Base-by-base conservation (phyloP, 495 filamentous ascomycete genomes). In the Xylaria sp. region DNA sequence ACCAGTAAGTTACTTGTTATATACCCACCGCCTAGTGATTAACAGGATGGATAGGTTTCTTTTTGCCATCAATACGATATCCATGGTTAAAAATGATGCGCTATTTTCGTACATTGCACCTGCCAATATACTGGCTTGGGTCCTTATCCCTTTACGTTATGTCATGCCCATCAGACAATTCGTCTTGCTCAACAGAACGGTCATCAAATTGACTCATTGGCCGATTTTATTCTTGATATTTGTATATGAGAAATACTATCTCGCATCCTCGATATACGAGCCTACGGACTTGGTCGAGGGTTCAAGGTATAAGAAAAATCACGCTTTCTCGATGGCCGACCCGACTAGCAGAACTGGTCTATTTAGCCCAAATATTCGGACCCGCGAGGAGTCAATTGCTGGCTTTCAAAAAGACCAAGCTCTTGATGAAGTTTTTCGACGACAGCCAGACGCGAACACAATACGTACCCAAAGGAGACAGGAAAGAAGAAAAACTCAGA, bases 41-140 rank as follows among this genome's bases (percentile, higher is more conserved):
- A 59, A 65, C 40, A 19, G 12, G 31, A 24, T n/a, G 29, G n/a
- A 31, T 48, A 86, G 84, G 61, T 97, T 97, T 75, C 82, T 97
- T 5, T 97, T 98, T 77, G 93, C 95, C 7, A 92, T 97, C 78
- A 97, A 97, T 73, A 94, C 93, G 7, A 94, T 97, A 46, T 96
- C 94, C 5, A 93, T 98, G 92, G 95, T 97, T 63, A 98, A 98
- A 77, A 97, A 93, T 26, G 94, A 98, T 77, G 92, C 93, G 0
- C 84, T 97, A 0, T 98, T 97, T 82, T 95, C 93, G 17, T 97
- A 98, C 75, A 86, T 97, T 68, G 92, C 93, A 1, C 95, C 95
- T 0, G 90, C 90, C 17, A 98, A 98, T 75, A 90, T 97, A 44
- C 83, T 97, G 65, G 93, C 92, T 41, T 98, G 94, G 95, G 71